Evolutionary conservation across 345 rosid species (phyloP).

Genomic region (Rhodomyrtus tomentosa): DNA sequence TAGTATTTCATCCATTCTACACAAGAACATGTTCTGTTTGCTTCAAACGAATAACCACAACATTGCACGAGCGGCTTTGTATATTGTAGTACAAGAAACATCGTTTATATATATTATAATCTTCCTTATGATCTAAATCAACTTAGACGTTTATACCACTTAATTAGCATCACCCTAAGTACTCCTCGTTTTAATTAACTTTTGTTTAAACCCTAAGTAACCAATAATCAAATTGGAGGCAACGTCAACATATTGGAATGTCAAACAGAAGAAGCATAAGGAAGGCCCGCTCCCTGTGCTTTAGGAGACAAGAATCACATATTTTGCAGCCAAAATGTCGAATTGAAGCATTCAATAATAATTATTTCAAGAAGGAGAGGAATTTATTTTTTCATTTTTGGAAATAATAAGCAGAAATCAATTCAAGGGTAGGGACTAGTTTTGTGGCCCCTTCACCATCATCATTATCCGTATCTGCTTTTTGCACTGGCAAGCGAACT

Average conservation of each 20-base stretch:
- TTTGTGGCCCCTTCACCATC: neutral
- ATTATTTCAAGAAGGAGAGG: neutral
- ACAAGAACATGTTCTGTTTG: neutral
- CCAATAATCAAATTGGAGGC: neutral
- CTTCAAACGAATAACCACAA: neutral
- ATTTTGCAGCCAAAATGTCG: neutral
- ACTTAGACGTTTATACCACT: too few species aligned
- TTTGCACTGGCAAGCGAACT: neutral
- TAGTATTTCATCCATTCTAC: neutral
- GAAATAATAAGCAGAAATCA: neutral
- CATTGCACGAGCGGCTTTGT: neutral
- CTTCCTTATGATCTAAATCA: neutral
- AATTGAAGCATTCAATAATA: neutral
- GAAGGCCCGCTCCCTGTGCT: neutral
- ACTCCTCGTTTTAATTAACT: neutral
- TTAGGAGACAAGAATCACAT: neutral
- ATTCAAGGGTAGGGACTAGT: neutral
- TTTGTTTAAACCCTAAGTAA: neutral
- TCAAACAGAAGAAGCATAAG: neutral
- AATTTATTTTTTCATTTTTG: neutral
- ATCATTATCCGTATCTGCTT: neutral
- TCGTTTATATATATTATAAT: neutral
- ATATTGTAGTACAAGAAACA: neutral
- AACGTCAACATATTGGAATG: neutral
- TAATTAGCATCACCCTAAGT: too few species aligned